phyloP scores from a whole-genome alignment of 2,329 filamentous ascomycete species.

The Alternaria dauci region DNA sequence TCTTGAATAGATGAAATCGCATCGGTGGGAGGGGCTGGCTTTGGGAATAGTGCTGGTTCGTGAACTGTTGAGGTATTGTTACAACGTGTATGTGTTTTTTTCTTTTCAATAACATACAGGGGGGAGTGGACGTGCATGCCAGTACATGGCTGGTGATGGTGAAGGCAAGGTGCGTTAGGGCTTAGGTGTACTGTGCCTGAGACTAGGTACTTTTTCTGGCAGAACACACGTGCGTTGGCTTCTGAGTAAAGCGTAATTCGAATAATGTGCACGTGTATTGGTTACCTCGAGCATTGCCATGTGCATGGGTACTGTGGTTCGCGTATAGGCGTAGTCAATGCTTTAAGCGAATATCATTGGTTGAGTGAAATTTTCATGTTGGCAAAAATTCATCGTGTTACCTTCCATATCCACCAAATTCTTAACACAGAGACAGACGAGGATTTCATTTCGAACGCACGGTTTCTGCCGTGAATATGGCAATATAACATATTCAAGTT shows the following conservation, averaged over 20 bases:
- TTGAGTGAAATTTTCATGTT: neutral
- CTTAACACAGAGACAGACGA: neutral
- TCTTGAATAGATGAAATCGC: neutral
- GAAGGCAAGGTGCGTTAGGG: neutral
- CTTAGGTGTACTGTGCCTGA: neutral
- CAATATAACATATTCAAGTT: neutral
- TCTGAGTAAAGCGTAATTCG: neutral
- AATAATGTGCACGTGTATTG: neutral
- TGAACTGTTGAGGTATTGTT: constrained; percentile 2
- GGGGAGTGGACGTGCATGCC: neutral
- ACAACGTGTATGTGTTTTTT: neutral
- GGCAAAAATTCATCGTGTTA: neutral
- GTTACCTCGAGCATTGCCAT: neutral
- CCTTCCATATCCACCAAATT: neutral
- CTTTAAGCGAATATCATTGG: neutral
- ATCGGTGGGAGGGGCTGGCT: neutral
- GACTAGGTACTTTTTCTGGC: neutral
- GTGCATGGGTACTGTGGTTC: neutral
- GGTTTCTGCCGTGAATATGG: too few species aligned
- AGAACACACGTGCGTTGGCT: neutral
- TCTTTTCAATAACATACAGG: neutral
- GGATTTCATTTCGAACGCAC: too few species aligned
- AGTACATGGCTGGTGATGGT: neutral
- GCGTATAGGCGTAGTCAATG: neutral
- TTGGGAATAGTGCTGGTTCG: neutral